Evolutionary conservation across 805 yeast genomes (phyloP).

Genomic region (Ogataea methanolica): DNA sequence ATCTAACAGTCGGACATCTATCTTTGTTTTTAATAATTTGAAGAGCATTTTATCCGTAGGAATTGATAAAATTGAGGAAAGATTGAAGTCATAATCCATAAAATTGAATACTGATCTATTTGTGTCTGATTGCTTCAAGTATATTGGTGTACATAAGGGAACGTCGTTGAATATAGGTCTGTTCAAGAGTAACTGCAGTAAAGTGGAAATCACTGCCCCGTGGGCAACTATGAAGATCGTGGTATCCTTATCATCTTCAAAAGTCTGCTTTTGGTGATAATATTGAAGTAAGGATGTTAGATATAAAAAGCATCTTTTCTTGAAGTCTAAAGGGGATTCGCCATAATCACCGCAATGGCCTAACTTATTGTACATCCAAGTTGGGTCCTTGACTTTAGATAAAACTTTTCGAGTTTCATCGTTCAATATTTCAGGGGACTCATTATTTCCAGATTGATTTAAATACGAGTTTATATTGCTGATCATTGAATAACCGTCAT

Average conservation of each 20-base stretch:
- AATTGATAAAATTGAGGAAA: slow-evolving; percentile 23
- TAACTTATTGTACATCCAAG: slow-evolving; percentile 31
- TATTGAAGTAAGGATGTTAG: slow-evolving; percentile 30
- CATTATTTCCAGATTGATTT: slow-evolving; percentile 13
- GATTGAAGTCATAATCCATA: slow-evolving; percentile 31
- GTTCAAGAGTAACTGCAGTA: slow-evolving; percentile 34
- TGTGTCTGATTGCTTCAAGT: slow-evolving; percentile 24
- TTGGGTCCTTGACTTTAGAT: slow-evolving; percentile 20
- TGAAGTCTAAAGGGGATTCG: slow-evolving; percentile 35
- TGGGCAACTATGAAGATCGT: slow-evolving; percentile 35
- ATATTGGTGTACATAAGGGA: slow-evolving; percentile 34
- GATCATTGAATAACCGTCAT: slow-evolving; percentile 38
- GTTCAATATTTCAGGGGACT: slow-evolving; percentile 16
- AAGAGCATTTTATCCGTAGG: slow-evolving; percentile 24
- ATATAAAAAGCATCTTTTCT: slow-evolving; percentile 31
- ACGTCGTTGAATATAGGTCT: slow-evolving; percentile 37
- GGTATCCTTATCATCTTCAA: slow-evolving; percentile 27
- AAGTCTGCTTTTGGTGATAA: slow-evolving; percentile 22
- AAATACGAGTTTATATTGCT: slow-evolving; percentile 36
- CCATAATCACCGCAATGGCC: slow-evolving; percentile 42
- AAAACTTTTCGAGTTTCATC: slow-evolving; percentile 15
- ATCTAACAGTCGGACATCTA: slow-evolving; percentile 25
- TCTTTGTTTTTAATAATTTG: slow-evolving; percentile 19
- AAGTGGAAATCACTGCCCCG: slow-evolving; percentile 39
- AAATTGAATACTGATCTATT: slow-evolving; percentile 23